These are phyloP conservation scores for Thelephora aurantiotincta DNA, from an alignment of 768 basidiomycete species.

Conservation along the genomic window DNA sequence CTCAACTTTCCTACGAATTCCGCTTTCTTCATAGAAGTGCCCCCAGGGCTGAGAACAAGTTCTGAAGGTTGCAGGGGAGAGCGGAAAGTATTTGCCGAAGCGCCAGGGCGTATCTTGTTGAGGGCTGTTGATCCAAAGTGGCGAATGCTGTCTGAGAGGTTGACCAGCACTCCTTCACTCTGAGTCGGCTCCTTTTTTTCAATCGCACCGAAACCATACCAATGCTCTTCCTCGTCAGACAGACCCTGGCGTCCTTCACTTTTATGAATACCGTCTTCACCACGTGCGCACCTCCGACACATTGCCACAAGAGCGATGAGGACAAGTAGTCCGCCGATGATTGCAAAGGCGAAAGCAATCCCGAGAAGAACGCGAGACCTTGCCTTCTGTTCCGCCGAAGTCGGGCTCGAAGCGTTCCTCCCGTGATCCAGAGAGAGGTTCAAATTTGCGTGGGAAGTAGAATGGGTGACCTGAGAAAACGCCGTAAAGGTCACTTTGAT, in stretches of 20 bases:
- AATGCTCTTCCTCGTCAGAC: conserved; percentile 52
- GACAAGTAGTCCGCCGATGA: conserved; percentile 42
- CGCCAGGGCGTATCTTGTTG: background rate
- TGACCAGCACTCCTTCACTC: background rate
- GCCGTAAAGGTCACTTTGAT: conserved; percentile 50
- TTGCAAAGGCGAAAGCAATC: conserved; percentile 45
- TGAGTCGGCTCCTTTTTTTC: conserved; percentile 8
- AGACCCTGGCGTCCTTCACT: conserved; percentile 42
- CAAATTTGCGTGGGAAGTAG: conserved; percentile 54
- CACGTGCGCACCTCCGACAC: conserved; percentile 38
- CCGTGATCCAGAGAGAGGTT: conserved; percentile 32
- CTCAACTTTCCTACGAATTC: conserved; percentile 54
- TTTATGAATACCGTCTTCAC: conserved; percentile 44
- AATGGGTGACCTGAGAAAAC: conserved; percentile 49
- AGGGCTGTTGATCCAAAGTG: background rate
- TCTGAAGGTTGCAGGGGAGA: background rate
- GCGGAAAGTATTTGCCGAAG: background rate
- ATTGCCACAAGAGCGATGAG: conserved; percentile 41
- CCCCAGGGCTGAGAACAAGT: conserved; percentile 1
- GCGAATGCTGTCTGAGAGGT: background rate
- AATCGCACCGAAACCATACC: conserved; percentile 43
- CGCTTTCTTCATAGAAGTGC: conserved; percentile 45
- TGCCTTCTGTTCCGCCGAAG: conserved; percentile 22
- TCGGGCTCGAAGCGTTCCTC: conserved; percentile 14
- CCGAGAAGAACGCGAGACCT: conserved; percentile 41